A percentile compares a stretch with the other conserved stretches of the same genome.
Evolutionary conservation across 2,329 filamentous ascomycete genomes (phyloP).

Genomic region (Hymenotorrendiella dingleyae): DNA sequence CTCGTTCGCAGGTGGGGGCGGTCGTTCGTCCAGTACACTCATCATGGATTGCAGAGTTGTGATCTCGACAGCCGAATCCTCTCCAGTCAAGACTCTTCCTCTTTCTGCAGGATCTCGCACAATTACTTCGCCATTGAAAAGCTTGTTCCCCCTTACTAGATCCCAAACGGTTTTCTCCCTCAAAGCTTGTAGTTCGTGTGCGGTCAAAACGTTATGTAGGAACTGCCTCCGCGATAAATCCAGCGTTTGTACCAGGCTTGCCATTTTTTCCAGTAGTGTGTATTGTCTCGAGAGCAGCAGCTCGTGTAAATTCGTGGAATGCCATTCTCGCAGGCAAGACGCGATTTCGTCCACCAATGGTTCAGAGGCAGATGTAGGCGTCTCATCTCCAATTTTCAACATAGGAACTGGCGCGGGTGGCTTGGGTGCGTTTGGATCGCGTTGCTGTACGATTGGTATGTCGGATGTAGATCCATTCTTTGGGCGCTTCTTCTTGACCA

Average conservation of each 20-base stretch:
- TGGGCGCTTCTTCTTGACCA: constrained; percentile 17
- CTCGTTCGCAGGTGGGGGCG: constrained; percentile 59
- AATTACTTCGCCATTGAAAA: constrained; percentile 89
- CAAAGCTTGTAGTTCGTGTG: constrained; percentile 71
- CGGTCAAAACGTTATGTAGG: constrained; percentile 87
- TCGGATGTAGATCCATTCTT: constrained; percentile 20
- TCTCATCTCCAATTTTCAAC: constrained; percentile 97
- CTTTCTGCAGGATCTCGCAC: constrained; percentile 81
- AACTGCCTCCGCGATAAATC: constrained; percentile 84
- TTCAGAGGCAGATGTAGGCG: constrained; percentile 80
- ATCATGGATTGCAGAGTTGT: constrained; percentile 91
- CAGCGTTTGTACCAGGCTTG: constrained; percentile 72
- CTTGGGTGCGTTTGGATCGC: constrained; percentile 64
- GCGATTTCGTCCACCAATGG: constrained; percentile 96
- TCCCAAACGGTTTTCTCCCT: constrained; percentile 95
- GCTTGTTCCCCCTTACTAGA: constrained; percentile 86
- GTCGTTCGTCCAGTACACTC: constrained; percentile 85
- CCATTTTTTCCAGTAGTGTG: constrained; percentile 71
- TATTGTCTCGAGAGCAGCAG: constrained; percentile 81
- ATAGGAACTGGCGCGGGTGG: constrained; percentile 92
- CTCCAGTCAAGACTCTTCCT: constrained; percentile 80
- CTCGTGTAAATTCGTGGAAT: constrained; percentile 93
- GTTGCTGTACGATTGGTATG: constrained; percentile 44
- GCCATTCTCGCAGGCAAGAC: constrained; percentile 95
- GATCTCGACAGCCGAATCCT: constrained; percentile 88